Conservation (phyloP, 192 early-diverging fungal genomes). For the Coemansia furcata region DNA sequence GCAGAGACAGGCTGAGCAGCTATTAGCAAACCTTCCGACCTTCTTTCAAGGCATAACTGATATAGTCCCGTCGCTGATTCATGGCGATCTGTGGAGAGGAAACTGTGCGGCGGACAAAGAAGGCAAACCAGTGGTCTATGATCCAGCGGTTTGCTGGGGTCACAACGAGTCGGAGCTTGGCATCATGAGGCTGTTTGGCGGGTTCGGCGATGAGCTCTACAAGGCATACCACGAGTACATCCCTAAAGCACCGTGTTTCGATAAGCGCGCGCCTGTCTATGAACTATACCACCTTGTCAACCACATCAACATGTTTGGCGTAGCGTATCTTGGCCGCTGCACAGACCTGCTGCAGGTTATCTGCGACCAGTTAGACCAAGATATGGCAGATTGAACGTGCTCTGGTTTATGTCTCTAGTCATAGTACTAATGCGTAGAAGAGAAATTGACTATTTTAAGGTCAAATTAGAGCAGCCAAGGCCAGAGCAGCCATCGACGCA, state of each 20-base stretch:
- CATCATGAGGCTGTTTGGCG: constrained; percentile 40
- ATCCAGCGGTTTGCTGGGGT: constrained; percentile 40
- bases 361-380: not conserved
- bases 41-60: constrained; percentile 18
- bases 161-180: constrained; percentile 43
- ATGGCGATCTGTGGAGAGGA: constrained; percentile 38
- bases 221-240: constrained; percentile 27
- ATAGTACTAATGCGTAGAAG: not conserved
- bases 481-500: not conserved
- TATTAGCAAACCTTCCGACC: constrained; percentile 16
- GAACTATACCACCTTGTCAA: constrained; percentile 43
- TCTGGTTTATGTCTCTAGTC: not conserved
- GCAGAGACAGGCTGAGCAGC: not conserved
- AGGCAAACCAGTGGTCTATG: constrained; percentile 29
- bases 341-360: constrained; percentile 10
- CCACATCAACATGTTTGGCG: constrained; percentile 44
- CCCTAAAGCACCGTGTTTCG: constrained; percentile 24
- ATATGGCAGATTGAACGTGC: not conserved
- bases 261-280: constrained; percentile 21
- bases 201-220: constrained; percentile 13
- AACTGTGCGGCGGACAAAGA: constrained; percentile 21
- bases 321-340: constrained; percentile 16
- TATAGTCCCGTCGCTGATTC: constrained; percentile 27
- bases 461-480: not conserved
- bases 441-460: not conserved